phyloP scores from a whole-genome alignment of 768 basidiomycete species.

The Boletellus emodensis region DNA sequence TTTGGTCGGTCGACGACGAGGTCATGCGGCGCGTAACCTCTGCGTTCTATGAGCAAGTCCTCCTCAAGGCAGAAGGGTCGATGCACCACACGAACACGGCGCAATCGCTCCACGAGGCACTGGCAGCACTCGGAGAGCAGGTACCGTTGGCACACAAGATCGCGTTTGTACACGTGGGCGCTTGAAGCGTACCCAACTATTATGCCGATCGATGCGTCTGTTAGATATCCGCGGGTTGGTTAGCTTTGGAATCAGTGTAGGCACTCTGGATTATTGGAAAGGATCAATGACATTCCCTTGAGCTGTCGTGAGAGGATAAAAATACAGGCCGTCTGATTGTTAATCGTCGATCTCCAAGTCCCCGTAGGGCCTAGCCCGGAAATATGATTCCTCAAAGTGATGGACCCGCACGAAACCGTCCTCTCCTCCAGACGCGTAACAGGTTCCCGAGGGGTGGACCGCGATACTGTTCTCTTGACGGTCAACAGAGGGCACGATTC shows the following conservation, averaged over 20 bases:
- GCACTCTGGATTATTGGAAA: too few relatives aligned
- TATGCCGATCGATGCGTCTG: too few relatives aligned
- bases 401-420: conserved; percentile 92
- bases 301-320: background rate
- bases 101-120: conserved; percentile 15
- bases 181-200: conserved; percentile 5
- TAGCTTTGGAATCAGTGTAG: too few relatives aligned
- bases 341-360: conserved; percentile 74
- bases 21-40: conserved; percentile 19
- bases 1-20: conserved; percentile 32
- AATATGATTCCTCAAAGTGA: conserved; percentile 94
- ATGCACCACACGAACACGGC: conserved; percentile 17
- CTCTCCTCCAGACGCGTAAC: conserved; percentile 93
- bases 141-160: conserved; percentile 24
- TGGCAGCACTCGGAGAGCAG: conserved; percentile 8
- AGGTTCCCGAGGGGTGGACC: conserved; percentile 82
- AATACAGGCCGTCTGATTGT: conserved; percentile 3
- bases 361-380: conserved; percentile 87
- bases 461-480: conserved; percentile 60
- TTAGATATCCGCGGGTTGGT: too few relatives aligned
- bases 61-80: conserved; percentile 9
- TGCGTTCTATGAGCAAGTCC: conserved; percentile 21
- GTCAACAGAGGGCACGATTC: too few relatives aligned
- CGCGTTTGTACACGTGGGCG: conserved; percentile 28
- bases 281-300: conserved; percentile 6